These are phyloP conservation scores for Warburgia ugandensis DNA, from an alignment of 164 flowering plant genomes.

Conservation along the genomic window DNA sequence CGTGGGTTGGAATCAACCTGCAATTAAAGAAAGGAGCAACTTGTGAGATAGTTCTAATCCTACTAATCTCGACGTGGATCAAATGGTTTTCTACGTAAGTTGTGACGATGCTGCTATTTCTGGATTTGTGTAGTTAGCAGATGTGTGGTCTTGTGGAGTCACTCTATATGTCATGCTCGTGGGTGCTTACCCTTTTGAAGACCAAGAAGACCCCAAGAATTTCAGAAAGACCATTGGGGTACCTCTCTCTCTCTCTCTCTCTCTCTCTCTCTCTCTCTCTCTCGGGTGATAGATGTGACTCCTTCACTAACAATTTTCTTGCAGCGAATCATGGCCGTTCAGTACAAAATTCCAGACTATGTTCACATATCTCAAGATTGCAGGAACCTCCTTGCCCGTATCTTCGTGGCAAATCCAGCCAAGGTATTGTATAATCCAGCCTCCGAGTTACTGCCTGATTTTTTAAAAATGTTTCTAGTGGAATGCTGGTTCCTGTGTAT, in stretches of 20 bases:
- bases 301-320: constrained; percentile 9
- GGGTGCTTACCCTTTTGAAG: constrained; percentile 74
- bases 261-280: background rate
- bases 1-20: no score
- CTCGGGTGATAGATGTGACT: no score
- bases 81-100: background rate
- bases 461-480: no score
- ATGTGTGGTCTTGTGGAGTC: constrained; percentile 78
- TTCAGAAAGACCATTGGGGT: constrained; percentile 73
- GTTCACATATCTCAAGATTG: constrained; percentile 85
- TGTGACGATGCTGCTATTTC: background rate
- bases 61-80: no score
- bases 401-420: constrained; percentile 63
- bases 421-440: constrained; percentile 32
- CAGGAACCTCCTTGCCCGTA: constrained; percentile 63
- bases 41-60: no score
- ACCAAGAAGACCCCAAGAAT: constrained; percentile 63
- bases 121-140: constrained; percentile 46
- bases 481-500: no score
- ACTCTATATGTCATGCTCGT: constrained; percentile 72
- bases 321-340: constrained; percentile 81
- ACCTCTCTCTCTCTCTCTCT: constrained; percentile 1
- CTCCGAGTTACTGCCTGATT: background rate
- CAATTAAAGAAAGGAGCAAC: no score
- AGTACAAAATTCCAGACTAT: constrained; percentile 78